Base-by-base conservation (phyloP, 176 grass and related monocot species). In the Lolium perenne region DNA sequence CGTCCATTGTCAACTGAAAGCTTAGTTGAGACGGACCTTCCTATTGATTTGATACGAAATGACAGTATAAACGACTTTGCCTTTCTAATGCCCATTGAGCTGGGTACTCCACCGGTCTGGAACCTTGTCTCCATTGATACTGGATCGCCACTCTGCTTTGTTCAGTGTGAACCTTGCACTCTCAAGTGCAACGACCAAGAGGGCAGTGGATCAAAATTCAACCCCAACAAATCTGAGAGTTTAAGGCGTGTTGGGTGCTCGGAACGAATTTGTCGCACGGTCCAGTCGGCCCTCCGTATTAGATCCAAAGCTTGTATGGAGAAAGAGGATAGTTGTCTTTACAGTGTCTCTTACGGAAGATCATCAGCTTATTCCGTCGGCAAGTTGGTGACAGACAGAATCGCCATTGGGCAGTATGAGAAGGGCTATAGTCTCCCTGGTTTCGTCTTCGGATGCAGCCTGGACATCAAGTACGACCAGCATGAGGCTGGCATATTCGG, bases 401-500 rank as follows among this genome's bases (percentile, higher is more conserved):
- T 71, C 68, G 0, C 68, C 68, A 21, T 71, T 71, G 68, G 68
- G 40, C 40, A 4, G 10, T 1, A 21, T 21, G 68, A n/a, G 38
- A 71, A 71, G 38, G 66, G 67, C 18, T 20, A 69, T n/a, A 71
- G 38, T 11, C 8, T 71, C 40, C 38, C 67, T n/a, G 10, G 17
- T 8, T 71, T 71, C 38, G 20, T 71, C 38, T 71, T 71, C 18
- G 67, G 67, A 40, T 71, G 67, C 38, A 71, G 67, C 67, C 11
- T 71, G 38, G 67, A 71, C 38, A 71, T 38, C 8, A 4, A 71
- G 67, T 71, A 71, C 10, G 38, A 71, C 18, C 67, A 71, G 67
- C 38, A n/a, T 4, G 67, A 71, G 67, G 67, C 67, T 41, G 38
- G 67, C 67, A n/a, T 71, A n/a, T 71, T 71, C 18, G 67, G 67